Percentiles rank a stretch among this genome's conserved stretches.
phyloP scores from a whole-genome alignment of 1,139 yeast genomes.

The Martiniozyma asiatica region DNA sequence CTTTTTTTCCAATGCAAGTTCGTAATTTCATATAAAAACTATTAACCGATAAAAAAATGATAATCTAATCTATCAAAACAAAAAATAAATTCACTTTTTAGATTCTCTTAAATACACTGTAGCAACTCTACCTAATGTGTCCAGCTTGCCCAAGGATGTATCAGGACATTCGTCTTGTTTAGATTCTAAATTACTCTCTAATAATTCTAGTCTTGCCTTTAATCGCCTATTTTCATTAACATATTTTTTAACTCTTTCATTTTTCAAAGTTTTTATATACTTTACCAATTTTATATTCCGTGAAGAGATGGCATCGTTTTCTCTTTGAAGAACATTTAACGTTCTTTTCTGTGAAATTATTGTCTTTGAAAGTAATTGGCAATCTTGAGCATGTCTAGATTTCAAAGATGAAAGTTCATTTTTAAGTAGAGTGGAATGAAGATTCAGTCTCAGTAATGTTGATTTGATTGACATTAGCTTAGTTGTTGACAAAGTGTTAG shows the following conservation, averaged over 20 bases:
- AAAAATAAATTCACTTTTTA: too few relatives aligned
- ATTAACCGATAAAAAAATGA: too few relatives aligned
- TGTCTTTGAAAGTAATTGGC: conserved; percentile 16
- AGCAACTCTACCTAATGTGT: conserved; percentile 4
- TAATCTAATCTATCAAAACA: too few relatives aligned
- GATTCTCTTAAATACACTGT: conserved; percentile 3
- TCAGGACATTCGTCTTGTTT: background rate
- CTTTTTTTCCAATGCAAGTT: too few relatives aligned
- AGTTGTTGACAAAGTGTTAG: too few relatives aligned
- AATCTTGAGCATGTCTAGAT: conserved; percentile 20
- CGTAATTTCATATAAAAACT: too few relatives aligned
- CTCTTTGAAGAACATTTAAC: conserved; percentile 16
- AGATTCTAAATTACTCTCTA: conserved; percentile 2
- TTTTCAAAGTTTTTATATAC: conserved; percentile 19
- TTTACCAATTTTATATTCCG: conserved; percentile 22
- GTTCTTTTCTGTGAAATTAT: conserved; percentile 18
- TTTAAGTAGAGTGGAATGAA: conserved; percentile 19
- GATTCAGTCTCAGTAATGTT: conserved; percentile 19
- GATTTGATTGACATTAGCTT: too few relatives aligned
- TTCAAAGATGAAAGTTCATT: conserved; percentile 16
- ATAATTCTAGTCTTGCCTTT: conserved; percentile 8
- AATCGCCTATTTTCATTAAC: conserved; percentile 18
- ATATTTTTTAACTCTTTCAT: conserved; percentile 17
- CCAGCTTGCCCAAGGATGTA: background rate
- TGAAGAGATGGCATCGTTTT: conserved; percentile 18